Evolutionary conservation across 257 asterid species (phyloP).

Genomic region (Solanum medicagineum): DNA sequence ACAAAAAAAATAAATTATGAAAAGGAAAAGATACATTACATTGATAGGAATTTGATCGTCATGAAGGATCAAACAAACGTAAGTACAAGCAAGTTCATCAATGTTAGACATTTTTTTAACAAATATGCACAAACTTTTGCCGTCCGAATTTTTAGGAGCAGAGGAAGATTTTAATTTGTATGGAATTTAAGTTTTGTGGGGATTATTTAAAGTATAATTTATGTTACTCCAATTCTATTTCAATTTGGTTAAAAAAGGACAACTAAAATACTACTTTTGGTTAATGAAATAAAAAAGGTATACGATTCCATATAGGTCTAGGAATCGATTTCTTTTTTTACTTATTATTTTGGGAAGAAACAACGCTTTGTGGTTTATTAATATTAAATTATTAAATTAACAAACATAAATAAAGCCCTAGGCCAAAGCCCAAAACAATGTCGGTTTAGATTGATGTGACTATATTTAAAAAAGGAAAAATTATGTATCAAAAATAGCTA

Average conservation of each 20-base stretch:
- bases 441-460: background rate
- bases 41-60: conserved; percentile 13
- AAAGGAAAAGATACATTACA: background rate
- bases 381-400: too few relatives aligned
- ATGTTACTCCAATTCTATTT: background rate
- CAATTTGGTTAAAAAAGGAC: background rate
- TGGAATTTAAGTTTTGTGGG: background rate
- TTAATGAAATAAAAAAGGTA: background rate
- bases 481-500: too few relatives aligned
- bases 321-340: background rate
- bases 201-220: background rate
- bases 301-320: background rate
- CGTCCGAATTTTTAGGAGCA: background rate
- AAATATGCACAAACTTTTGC: background rate
- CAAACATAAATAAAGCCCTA: background rate
- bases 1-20: too few relatives aligned
- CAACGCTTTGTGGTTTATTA: background rate
- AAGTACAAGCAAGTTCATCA: conserved; percentile 9
- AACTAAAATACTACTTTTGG: background rate
- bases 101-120: background rate
- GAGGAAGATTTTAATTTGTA: background rate
- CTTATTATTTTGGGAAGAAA: background rate
- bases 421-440: background rate
- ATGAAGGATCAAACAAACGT: conserved; percentile 4
- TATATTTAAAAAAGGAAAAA: too few relatives aligned